phyloP scores from a whole-genome alignment of 306 rosid genomes.

The Hippophae gyantsensis region DNA sequence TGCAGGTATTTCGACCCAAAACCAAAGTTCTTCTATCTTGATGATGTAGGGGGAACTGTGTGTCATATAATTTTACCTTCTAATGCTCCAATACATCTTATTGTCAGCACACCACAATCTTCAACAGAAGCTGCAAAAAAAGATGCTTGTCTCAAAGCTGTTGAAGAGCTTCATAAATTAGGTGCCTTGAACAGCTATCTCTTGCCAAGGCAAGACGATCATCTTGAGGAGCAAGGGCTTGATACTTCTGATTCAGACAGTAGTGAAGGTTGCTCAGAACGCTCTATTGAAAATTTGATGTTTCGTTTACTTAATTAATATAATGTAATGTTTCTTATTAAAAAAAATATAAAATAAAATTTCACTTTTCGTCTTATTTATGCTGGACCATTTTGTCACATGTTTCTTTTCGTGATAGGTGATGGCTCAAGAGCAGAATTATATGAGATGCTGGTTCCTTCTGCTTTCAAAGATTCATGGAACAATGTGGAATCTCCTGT shows the following conservation, averaged over 20 bases:
- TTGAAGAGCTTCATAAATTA: constrained; percentile 69
- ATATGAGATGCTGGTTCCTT: constrained; percentile 71
- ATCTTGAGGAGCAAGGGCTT: constrained; percentile 27
- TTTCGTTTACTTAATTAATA: background rate
- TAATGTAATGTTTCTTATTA: too few species aligned
- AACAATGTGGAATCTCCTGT: constrained; percentile 23
- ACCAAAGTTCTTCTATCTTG: constrained; percentile 57
- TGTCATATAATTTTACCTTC: constrained; percentile 70
- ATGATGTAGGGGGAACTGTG: constrained; percentile 62
- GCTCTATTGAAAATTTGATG: constrained; percentile 19
- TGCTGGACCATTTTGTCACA: constrained; percentile 14
- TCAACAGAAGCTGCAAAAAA: constrained; percentile 67
- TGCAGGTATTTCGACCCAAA: constrained; percentile 80
- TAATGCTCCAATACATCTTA: constrained; percentile 64
- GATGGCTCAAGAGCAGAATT: constrained; percentile 51
- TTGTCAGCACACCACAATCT: constrained; percentile 46
- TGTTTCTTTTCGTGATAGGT: constrained; percentile 32
- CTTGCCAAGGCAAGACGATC: constrained; percentile 45
- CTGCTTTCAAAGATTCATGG: constrained; percentile 52
- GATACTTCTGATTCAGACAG: constrained; percentile 51
- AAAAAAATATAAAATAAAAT: too few species aligned
- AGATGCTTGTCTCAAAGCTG: constrained; percentile 78
- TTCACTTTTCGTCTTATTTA: constrained; percentile 4
- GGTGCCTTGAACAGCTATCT: constrained; percentile 74
- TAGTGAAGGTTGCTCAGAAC: constrained; percentile 61